Conservation (phyloP, 2,329 filamentous ascomycete species). For the Hymenoscyphus scutula region DNA sequence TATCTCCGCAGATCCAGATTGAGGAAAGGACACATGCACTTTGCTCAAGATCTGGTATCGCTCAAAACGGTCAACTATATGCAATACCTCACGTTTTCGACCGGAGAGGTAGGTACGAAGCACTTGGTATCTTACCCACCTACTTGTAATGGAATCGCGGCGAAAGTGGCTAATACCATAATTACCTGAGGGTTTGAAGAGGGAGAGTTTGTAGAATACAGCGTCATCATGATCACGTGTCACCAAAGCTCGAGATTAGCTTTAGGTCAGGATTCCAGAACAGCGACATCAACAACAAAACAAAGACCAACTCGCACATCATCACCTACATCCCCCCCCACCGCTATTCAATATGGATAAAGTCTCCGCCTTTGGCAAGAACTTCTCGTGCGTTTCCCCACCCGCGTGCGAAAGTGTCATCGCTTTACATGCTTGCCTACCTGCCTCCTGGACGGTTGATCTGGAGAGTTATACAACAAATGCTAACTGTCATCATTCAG, state of each 20-base stretch:
- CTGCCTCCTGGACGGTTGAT: constrained; percentile 4
- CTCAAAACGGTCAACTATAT: too few species aligned
- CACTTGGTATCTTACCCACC: too few species aligned
- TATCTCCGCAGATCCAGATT: too few species aligned
- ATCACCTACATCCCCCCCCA: constrained; percentile 17
- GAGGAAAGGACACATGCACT: too few species aligned
- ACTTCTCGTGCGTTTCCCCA: constrained; percentile 54
- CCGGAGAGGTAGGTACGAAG: too few species aligned
- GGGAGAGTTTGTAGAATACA: too few species aligned
- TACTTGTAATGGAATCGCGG: too few species aligned
- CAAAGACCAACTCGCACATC: constrained; percentile 2
- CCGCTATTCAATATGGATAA: constrained; percentile 57
- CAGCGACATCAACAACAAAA: constrained; percentile 2
- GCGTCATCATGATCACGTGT: too few species aligned
- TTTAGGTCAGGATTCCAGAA: constrained; percentile 1
- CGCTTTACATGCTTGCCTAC: constrained; percentile 19
- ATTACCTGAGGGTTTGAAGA: too few species aligned
- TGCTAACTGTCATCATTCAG: constrained; percentile 55
- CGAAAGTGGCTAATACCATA: too few species aligned
- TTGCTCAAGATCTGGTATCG: too few species aligned
- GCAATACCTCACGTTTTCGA: too few species aligned
- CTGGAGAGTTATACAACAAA: constrained; percentile 34
- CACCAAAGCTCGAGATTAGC: not conserved
- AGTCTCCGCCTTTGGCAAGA: constrained; percentile 68
- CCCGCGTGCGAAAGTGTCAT: constrained; percentile 5